phyloP scores from a whole-genome alignment of 805 yeast species.

The Jamesozyma gamospora region DNA sequence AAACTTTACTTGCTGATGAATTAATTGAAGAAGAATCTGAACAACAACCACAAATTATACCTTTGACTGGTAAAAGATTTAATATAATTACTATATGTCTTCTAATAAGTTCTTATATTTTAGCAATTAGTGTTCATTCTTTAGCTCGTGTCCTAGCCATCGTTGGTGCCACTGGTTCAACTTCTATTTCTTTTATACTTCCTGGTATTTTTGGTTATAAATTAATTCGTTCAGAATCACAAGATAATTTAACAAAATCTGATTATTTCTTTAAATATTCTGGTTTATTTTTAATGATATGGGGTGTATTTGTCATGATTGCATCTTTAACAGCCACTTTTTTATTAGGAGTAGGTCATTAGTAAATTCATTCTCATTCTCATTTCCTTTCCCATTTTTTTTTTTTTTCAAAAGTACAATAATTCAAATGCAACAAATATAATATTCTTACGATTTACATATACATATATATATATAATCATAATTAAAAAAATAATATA shows the following conservation, averaged over 20 bases:
- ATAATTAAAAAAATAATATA: too few species aligned
- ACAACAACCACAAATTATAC: constrained; percentile 7
- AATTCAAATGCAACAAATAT: neutral
- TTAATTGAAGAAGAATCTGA: constrained; percentile 16
- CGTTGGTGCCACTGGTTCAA: constrained; percentile 79
- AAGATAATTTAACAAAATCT: constrained; percentile 22
- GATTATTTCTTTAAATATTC: constrained; percentile 26
- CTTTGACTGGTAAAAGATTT: constrained; percentile 34
- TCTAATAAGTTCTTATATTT: constrained; percentile 38
- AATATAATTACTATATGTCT: constrained; percentile 40
- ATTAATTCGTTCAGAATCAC: constrained; percentile 18
- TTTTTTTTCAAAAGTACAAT: too few species aligned
- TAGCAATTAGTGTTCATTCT: constrained; percentile 51
- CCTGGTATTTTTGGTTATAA: constrained; percentile 67
- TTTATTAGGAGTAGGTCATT: constrained; percentile 12
- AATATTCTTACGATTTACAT: neutral
- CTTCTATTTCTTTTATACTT: constrained; percentile 63
- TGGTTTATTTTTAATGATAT: constrained; percentile 33
- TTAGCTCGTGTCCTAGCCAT: constrained; percentile 61
- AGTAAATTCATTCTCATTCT: too few species aligned
- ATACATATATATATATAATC: neutral
- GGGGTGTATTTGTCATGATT: constrained; percentile 46
- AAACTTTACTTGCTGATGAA: constrained; percentile 3
- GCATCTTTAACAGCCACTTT: constrained; percentile 37
- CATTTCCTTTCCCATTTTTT: too few species aligned